Evolutionary conservation across 2,329 filamentous ascomycete genomes (phyloP).

Genomic region (Fusarium sp.): DNA sequence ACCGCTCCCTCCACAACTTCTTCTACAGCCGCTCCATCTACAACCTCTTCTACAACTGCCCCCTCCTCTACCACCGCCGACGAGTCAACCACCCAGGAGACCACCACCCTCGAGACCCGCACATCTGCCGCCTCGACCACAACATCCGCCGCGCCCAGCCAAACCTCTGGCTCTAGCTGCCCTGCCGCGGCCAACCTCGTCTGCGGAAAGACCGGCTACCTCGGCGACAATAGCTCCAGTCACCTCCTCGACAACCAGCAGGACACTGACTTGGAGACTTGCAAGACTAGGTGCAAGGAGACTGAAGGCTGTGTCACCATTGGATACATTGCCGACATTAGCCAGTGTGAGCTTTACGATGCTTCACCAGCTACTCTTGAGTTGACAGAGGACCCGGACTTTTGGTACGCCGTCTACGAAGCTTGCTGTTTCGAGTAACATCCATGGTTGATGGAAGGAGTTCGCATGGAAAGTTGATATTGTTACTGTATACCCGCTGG

Average conservation of each 20-base stretch:
- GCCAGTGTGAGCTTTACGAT: constrained; percentile 32
- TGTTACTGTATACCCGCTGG: constrained; percentile 1
- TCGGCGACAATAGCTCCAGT: background rate
- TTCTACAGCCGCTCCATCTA: background rate
- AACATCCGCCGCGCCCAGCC: constrained; percentile 17
- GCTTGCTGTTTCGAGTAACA: constrained; percentile 23
- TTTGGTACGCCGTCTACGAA: constrained; percentile 24
- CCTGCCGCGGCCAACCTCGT: constrained; percentile 6
- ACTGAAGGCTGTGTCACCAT: constrained; percentile 17
- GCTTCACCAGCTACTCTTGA: constrained; percentile 5
- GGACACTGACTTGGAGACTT: constrained; percentile 1
- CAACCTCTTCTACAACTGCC: background rate
- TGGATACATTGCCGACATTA: constrained; percentile 9
- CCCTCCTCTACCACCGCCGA: background rate
- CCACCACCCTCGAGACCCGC: constrained; percentile 11
- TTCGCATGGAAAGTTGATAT: background rate
- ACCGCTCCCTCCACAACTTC: background rate
- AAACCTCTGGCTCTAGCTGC: constrained; percentile 10
- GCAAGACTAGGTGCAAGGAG: constrained; percentile 11
- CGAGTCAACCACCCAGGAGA: constrained; percentile 17
- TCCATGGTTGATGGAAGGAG: background rate
- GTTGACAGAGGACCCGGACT: background rate
- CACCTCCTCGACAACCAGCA: constrained; percentile 2
- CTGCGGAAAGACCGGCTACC: constrained; percentile 16
- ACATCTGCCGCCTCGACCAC: constrained; percentile 1